Evolutionary conservation across 2,329 filamentous ascomycete genomes (phyloP).

Genomic region (Alternaria triticimaculans): DNA sequence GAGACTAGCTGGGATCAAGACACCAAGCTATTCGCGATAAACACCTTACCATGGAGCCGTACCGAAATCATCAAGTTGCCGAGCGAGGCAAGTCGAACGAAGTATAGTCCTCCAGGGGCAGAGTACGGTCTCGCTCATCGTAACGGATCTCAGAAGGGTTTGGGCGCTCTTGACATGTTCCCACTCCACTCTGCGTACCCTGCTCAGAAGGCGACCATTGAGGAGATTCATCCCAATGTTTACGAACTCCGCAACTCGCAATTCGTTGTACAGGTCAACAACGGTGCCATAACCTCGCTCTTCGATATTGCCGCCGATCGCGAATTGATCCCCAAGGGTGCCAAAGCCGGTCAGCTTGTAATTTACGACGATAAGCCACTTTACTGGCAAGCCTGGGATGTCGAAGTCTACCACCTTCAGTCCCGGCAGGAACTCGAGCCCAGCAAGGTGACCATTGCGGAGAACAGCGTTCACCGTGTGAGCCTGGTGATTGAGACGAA

Average conservation of each 20-base stretch:
- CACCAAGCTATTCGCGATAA: slow-evolving; percentile 69
- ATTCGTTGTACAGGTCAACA: slow-evolving; percentile 73
- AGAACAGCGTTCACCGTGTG: slow-evolving; percentile 75
- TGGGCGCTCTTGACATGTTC: slow-evolving; percentile 51
- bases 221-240: slow-evolving; percentile 63
- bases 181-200: slow-evolving; percentile 34
- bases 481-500: slow-evolving; percentile 83
- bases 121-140: slow-evolving; percentile 54
- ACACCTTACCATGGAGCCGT: slow-evolving; percentile 87
- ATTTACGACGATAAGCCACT: slow-evolving; percentile 97
- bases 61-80: slow-evolving; percentile 74
- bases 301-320: slow-evolving; percentile 75
- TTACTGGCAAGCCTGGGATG: slow-evolving; percentile 98
- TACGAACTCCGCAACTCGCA: slow-evolving; percentile 83
- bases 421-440: slow-evolving; percentile 78
- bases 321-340: slow-evolving; percentile 75
- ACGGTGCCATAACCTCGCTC: slow-evolving; percentile 83
- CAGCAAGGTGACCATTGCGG: slow-evolving; percentile 72
- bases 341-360: slow-evolving; percentile 88
- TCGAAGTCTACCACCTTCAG: slow-evolving; percentile 93
- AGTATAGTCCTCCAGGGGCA: slow-evolving; percentile 28
- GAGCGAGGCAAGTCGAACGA: slow-evolving; percentile 32
- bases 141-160: slow-evolving; percentile 27
- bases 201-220: slow-evolving; percentile 53
- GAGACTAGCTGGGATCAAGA: slow-evolving; percentile 50